Evolutionary conservation across 768 basidiomycete genomes (phyloP).

Genomic region (Saitozyma sp.): DNA sequence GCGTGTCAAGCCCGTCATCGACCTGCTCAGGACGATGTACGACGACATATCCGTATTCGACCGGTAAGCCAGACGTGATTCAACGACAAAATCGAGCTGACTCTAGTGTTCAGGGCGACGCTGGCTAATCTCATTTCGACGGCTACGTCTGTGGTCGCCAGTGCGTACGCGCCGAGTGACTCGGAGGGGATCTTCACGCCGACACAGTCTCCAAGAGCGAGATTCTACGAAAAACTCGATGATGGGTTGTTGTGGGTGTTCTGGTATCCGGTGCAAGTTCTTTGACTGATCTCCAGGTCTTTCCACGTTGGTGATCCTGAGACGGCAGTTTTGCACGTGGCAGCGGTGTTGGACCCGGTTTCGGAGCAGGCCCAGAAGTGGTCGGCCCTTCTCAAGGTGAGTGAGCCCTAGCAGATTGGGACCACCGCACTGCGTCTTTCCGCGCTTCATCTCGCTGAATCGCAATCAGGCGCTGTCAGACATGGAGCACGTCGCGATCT

Average conservation of each 20-base stretch:
- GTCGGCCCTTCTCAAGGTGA: conserved; percentile 73
- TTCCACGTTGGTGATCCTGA: conserved; percentile 69
- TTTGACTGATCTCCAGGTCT: conserved; percentile 56
- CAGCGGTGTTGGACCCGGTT: conserved; percentile 77
- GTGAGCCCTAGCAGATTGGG: conserved; percentile 13
- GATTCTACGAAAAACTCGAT: conserved; percentile 64
- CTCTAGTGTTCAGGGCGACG: conserved; percentile 55
- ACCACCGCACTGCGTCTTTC: too few species aligned
- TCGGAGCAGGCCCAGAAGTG: conserved; percentile 83
- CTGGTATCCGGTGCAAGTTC: neutral
- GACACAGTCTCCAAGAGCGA: conserved; percentile 62
- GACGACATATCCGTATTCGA: conserved; percentile 55
- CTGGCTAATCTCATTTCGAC: conserved; percentile 65
- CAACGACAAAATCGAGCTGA: conserved; percentile 2
- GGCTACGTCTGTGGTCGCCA: conserved; percentile 70
- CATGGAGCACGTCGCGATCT: conserved; percentile 57
- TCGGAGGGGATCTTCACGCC: conserved; percentile 66
- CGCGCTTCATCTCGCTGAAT: neutral
- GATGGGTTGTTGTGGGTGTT: conserved; percentile 65
- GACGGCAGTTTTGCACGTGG: conserved; percentile 69
- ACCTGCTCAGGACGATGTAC: conserved; percentile 63
- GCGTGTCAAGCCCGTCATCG: conserved; percentile 67
- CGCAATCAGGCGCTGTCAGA: conserved; percentile 38
- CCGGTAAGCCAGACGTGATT: conserved; percentile 52
- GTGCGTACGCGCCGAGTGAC: conserved; percentile 58